Base-by-base conservation (phyloP, 2,329 filamentous ascomycete species). In the Colletotrichum plurivorum region DNA sequence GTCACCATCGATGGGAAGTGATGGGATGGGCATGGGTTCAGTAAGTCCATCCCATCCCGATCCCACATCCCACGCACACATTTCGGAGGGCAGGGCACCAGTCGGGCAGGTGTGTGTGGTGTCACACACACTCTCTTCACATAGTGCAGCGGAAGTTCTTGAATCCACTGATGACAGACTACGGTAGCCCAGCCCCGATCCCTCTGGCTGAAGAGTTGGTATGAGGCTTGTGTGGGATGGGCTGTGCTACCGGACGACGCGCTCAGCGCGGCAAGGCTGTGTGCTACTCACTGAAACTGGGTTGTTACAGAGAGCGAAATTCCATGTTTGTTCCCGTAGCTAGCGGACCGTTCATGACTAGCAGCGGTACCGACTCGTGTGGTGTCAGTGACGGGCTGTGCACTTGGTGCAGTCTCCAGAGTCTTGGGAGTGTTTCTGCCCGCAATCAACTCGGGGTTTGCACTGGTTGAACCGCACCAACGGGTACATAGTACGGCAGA, bases 251-350 rank as follows among this genome's bases (percentile, higher is more conserved):
- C 43, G 45, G 31, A 52, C 13, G 20, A 45, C 18, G n/a, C 22
- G 18, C 22, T 46, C 18, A 45, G 49, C 54, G 51, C 53, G 43
- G 39, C 41, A 20, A 54, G 41, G 27, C 62, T 45, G 49, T 25
- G 55, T 55, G 31, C 61, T 41, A 55, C 55, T 66, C 49, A 46
- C 46, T 66, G 66, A 69, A 66, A 69, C 66, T 18, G 31, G 18
- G 36, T 49, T 61, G 56, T 43, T 49, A 66, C 67, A 56, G 13
- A 45, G 45, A 52, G 49, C 46, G 56, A 56, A 27, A 49, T 20
- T 13, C 18, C 31, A n/a, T 49, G 18, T 39, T 18, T 45, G 46
- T 41, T 16, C 22, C 22, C 49, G 49, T 52, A 16, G 20, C 25
- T n/a, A 22, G 15, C 7, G 31, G 52, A 36, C 46, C 20, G 7